Evolutionary conservation across 2,329 filamentous ascomycete genomes (phyloP), one percentile per base, ranked within the genome.

Genomic region (Pochonia chlamydosporia): DNA sequence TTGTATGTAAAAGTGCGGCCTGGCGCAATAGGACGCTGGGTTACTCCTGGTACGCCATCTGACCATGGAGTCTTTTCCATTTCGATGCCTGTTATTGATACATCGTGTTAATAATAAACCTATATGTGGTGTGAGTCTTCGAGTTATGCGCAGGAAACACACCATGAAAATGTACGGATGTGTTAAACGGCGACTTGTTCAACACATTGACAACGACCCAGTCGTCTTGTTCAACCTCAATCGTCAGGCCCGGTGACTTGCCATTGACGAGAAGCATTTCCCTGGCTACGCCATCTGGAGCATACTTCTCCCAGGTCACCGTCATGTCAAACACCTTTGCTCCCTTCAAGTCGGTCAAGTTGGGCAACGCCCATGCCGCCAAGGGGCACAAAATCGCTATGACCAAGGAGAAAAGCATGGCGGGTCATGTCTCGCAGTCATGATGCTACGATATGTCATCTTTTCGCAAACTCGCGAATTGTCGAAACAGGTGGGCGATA

Each of bases 191-290:
- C 20, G 74, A 66, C 5, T 64, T 52, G 54, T 80, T 79, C 35
- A 64, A 54, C 3, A 79, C 70, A 3, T 59, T 54, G 5, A 76
- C 61, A n/a, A 65, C 56, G 3, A 76, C 67, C 20, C 63, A 58
- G 46, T 49, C 47, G 18, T 49, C 43, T 16, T 49, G 43, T n/a
- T 49, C 47, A 13, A 39, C 42, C 41, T 75, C 70, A 8, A 87
- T 70, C 2, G 69, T 64, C 0, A 84, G 84, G 0, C 81, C 84
- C 1, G 84, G 82, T 42, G 78, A 80, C 55, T 79, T 70, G 10
- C 74, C 75, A 52, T 85, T 85, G 56, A 82, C 63, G 36, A 84
- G 64, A 51, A 74, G 55, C 63, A 74, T 70, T 35, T 70, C 52
- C 11, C 69, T 62, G 0, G 60, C 49, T 47, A 69, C 64, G 21